phyloP scores from a whole-genome alignment of 2,329 filamentous ascomycete genomes.

The Scytalidium sp. region DNA sequence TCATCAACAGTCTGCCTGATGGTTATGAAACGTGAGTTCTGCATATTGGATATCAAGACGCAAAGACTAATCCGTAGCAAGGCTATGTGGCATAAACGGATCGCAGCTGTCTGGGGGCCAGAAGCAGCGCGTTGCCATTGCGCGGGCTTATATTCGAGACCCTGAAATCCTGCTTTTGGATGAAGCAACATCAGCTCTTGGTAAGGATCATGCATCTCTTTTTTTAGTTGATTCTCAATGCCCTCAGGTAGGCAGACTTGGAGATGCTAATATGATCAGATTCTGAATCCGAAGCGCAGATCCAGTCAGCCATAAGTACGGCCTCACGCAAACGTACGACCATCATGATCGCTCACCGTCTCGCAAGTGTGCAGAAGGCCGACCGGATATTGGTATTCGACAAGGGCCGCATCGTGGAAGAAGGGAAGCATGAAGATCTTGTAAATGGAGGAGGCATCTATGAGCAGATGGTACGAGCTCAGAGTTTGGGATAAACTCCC shows the following conservation, averaged over 20 bases:
- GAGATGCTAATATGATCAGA: slow-evolving; percentile 10
- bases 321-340: slow-evolving; percentile 51
- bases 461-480: slow-evolving; percentile 21
- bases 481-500: slow-evolving; percentile 14
- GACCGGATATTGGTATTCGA: slow-evolving; percentile 57
- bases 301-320: slow-evolving; percentile 64
- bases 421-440: slow-evolving; percentile 51
- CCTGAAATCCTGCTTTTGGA: slow-evolving; percentile 76
- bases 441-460: slow-evolving; percentile 48
- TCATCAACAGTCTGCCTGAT: slow-evolving; percentile 58
- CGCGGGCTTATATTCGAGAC: slow-evolving; percentile 68
- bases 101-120: slow-evolving; percentile 76
- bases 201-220: slow-evolving; percentile 44
- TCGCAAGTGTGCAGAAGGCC: slow-evolving; percentile 54
- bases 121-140: slow-evolving; percentile 74
- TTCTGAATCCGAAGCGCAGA: slow-evolving; percentile 54
- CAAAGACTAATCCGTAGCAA: slow-evolving; percentile 1
- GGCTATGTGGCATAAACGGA: slow-evolving; percentile 65
- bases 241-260: no score
- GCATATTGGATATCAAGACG: background rate
- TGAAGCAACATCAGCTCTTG: slow-evolving; percentile 77
- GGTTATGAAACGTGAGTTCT: slow-evolving; percentile 70
- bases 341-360: slow-evolving; percentile 54
- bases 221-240: no score
- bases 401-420: slow-evolving; percentile 49